These are phyloP conservation scores for Amaranthus palmeri DNA, from an alignment of 148 eudicot species.

Conservation along the genomic window DNA sequence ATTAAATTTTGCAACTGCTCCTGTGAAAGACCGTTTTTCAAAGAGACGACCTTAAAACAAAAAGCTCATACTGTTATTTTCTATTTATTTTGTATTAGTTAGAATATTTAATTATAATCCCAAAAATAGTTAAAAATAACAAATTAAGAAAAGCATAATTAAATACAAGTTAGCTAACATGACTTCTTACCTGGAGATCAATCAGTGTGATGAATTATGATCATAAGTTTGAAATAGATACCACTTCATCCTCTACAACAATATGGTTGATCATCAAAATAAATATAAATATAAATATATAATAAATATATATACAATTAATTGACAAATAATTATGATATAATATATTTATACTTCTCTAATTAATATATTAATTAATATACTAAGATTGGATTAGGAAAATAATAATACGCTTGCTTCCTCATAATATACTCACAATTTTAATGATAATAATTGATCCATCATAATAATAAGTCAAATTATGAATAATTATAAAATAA, in stretches of 20 bases:
- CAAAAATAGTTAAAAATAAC: too few relatives aligned
- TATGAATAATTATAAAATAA: slow-evolving; percentile 7
- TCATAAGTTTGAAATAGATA: background rate
- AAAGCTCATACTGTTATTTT: too few relatives aligned
- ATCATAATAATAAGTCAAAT: slow-evolving; percentile 17
- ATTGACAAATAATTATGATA: background rate
- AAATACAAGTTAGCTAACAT: background rate
- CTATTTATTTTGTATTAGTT: too few relatives aligned
- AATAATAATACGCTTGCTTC: slow-evolving; percentile 7
- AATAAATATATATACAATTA: background rate
- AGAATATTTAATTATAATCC: too few relatives aligned
- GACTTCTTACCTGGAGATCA: slow-evolving; percentile 15
- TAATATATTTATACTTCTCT: too few relatives aligned
- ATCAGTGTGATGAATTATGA: background rate
- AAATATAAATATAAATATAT: background rate
- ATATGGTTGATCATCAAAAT: background rate
- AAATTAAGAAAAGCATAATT: too few relatives aligned
- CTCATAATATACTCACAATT: slow-evolving; percentile 14
- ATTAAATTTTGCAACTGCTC: too few relatives aligned
- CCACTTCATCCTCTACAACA: slow-evolving; percentile 10
- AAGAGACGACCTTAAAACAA: too few relatives aligned
- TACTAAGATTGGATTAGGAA: slow-evolving; percentile 3
- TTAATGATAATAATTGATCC: slow-evolving; percentile 22
- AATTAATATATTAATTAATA: too few relatives aligned
- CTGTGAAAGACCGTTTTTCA: too few relatives aligned